phyloP scores from a whole-genome alignment of 257 asterid genomes.

The Solanum sejunctum region DNA sequence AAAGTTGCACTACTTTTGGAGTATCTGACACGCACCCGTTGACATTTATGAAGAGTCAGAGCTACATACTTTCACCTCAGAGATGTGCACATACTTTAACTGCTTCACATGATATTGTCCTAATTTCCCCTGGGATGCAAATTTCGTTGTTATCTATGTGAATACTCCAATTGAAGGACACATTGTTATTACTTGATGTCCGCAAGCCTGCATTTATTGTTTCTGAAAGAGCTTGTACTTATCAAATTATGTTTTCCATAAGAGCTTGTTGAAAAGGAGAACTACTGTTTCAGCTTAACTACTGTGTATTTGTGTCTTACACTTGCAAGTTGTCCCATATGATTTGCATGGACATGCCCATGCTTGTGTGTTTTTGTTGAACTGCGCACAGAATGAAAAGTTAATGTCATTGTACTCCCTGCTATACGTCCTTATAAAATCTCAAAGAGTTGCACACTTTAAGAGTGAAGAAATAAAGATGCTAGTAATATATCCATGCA shows the following conservation, averaged over 20 bases:
- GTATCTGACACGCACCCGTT: not conserved
- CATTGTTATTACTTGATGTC: not conserved
- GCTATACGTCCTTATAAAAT: not conserved
- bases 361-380: not conserved
- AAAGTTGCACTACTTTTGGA: not conserved
- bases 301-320: not conserved
- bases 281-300: not conserved
- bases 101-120: not conserved
- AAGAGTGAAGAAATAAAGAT: not conserved
- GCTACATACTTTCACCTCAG: not conserved
- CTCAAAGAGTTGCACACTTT: not conserved
- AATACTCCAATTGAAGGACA: not conserved
- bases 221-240: not conserved
- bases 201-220: not conserved
- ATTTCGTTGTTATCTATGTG: not conserved
- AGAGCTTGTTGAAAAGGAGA: not conserved
- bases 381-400: not conserved
- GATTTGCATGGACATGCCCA: not conserved
- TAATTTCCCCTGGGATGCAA: not conserved
- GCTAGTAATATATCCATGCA: not conserved
- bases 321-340: not conserved
- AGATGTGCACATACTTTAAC: not conserved
- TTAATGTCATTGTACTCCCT: not conserved
- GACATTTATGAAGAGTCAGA: not conserved
- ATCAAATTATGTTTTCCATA: not conserved